Base-by-base conservation (phyloP, 306 rosid species). In the Vigna mungo region DNA sequence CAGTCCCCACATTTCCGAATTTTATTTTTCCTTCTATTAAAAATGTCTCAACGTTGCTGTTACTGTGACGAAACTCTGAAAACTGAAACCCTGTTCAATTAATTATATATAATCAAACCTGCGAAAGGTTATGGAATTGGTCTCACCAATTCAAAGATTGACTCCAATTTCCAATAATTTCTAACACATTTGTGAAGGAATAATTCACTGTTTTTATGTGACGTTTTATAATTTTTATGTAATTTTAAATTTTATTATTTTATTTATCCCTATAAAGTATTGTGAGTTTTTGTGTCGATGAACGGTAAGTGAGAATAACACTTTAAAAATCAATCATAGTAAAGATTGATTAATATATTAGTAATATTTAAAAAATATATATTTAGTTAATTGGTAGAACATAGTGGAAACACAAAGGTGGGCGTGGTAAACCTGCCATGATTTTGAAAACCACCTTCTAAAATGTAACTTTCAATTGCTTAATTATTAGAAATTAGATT, bases 401-500 rank as follows among this genome's bases (percentile, higher is more conserved):
- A 37, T 36, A 76, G 51, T 30, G 61, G 64, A 49, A 76, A 47
- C n/a, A 48, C 25, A 49, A 25, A 11, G 25, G 64, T 63, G 62
- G 27, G 62, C 13, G 53, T 48, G 72, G 27, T 62, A 62, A 34
- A 48, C 37, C 27, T 63, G 53, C 25, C 63, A 76, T 64, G 72
- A 76, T 64, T 49, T 63, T 15, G 61, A 75, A 75, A 75, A 70
- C 71, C 51, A 62, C 51, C 13, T 75, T 47, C 9, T 18, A 47
- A 10, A 13, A 46, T 58, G 2, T 27, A 60, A 30, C 67, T 17
- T 32, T 75, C 80, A 62, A 63, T 25, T 36, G 23, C 2, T 10
- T 14, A 30, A 75, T 75, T 34, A 75, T 75, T 14, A 49, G 63
- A 47, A 18, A 75, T 75, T 14, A 49, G 49, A 47, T 34, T 49